phyloP scores from a whole-genome alignment of 2,329 filamentous ascomycete species.

The Rutstroemia sp. region DNA sequence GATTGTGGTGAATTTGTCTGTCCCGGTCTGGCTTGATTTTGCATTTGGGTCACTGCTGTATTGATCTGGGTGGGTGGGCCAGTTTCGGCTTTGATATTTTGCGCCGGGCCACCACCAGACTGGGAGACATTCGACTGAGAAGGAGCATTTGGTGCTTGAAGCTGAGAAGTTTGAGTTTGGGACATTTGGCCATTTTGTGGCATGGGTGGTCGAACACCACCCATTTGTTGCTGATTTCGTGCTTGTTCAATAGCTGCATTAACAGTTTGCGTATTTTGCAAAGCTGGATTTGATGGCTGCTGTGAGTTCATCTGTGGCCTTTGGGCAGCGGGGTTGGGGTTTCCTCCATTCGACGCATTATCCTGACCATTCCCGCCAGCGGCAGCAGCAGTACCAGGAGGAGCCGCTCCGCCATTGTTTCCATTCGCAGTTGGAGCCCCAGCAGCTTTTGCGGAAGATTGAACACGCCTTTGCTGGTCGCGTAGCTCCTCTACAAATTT shows the following conservation, averaged over 20 bases:
- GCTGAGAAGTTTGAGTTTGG: conserved; percentile 10
- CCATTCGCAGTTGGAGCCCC: background rate
- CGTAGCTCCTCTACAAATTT: conserved; percentile 42
- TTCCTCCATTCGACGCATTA: background rate
- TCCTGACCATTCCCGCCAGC: too few relatives aligned
- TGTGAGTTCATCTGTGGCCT: conserved; percentile 27
- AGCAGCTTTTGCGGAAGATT: conserved; percentile 13
- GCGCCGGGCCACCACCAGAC: conserved; percentile 10
- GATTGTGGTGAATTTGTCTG: conserved; percentile 28
- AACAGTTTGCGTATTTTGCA: conserved; percentile 28
- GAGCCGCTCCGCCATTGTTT: background rate
- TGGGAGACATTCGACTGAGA: conserved; percentile 15
- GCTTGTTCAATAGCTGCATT: conserved; percentile 30
- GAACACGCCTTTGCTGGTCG: conserved; percentile 29
- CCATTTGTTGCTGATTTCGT: conserved; percentile 29
- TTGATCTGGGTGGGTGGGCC: conserved; percentile 25
- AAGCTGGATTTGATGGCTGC: conserved; percentile 23
- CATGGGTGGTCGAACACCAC: conserved; percentile 20
- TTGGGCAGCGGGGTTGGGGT: conserved; percentile 15
- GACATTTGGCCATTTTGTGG: conserved; percentile 18
- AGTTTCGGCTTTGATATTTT: conserved; percentile 25
- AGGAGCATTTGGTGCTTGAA: conserved; percentile 18
- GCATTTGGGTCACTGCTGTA: conserved; percentile 23
- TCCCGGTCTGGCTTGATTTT: conserved; percentile 16
- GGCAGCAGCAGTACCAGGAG: background rate